Conservation (phyloP, 768 basidiomycete species). For the Hypholoma fasciculare region DNA sequence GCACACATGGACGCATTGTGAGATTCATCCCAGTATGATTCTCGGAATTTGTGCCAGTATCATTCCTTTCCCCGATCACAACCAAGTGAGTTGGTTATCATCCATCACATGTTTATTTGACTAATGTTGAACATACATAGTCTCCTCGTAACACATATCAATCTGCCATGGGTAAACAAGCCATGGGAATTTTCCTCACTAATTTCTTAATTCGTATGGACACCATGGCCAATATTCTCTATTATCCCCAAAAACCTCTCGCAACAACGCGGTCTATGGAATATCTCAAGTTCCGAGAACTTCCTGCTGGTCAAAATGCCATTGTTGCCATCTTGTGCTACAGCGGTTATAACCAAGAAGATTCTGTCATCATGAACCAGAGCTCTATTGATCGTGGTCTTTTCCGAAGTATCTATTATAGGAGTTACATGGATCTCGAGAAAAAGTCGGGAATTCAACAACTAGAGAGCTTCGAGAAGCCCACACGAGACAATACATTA, state of each 20-base stretch:
- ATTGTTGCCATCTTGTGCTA: constrained; percentile 98
- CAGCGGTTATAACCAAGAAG: constrained; percentile 99
- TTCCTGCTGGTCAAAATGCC: constrained; percentile 99
- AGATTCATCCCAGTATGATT: constrained; percentile 99
- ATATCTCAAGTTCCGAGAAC: constrained; percentile 96
- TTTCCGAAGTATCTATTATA: constrained; percentile 98
- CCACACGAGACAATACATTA: constrained; percentile 87
- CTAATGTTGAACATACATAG: constrained; percentile 36
- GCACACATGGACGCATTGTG: constrained; percentile 97
- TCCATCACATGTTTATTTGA: background rate
- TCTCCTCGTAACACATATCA: constrained; percentile 99
- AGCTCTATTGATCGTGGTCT: constrained; percentile 97
- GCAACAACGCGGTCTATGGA: constrained; percentile 99
- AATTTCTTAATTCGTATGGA: constrained; percentile 99
- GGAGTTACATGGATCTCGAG: constrained; percentile 98
- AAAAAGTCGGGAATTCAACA: constrained; percentile 93
- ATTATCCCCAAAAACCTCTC: constrained; percentile 98
- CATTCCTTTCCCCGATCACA: constrained; percentile 99
- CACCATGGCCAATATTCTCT: constrained; percentile 99
- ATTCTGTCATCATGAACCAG: constrained; percentile 99
- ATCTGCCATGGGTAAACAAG: constrained; percentile 99
- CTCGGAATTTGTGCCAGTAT: constrained; percentile 98
- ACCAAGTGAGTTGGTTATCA: constrained; percentile 65
- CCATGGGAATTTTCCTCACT: constrained; percentile 98
- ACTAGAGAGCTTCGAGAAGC: constrained; percentile 96